Percentiles rank a stretch among this genome's conserved stretches.
These are phyloP conservation scores for Ophiocordyceps sinensis DNA, from an alignment of 2,329 filamentous ascomycete species.

Conservation along the genomic window DNA sequence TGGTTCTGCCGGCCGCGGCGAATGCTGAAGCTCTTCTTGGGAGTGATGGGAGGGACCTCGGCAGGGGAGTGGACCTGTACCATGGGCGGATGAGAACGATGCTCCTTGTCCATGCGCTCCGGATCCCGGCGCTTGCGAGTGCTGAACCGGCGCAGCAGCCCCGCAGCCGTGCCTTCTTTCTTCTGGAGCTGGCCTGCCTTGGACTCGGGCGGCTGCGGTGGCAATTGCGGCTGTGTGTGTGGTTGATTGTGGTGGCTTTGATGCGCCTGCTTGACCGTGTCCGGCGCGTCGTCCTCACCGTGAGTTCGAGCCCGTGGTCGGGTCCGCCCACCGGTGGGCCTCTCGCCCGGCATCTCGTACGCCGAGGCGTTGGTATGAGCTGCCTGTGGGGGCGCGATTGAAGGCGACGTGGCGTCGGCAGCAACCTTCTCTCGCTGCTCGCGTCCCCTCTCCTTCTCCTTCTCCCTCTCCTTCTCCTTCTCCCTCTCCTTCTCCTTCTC, in stretches of 20 bases:
- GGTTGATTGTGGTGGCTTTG: not conserved
- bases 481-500: constrained; percentile 17
- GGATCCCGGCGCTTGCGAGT: constrained; percentile 64
- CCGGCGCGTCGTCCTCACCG: constrained; percentile 79
- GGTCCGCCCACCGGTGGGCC: constrained; percentile 67
- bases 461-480: constrained; percentile 11
- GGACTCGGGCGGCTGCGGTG: constrained; percentile 31
- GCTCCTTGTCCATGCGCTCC: constrained; percentile 43
- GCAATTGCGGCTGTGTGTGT: not conserved
- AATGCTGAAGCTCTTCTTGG: constrained; percentile 83
- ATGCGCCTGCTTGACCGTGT: constrained; percentile 26
- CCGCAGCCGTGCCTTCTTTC: constrained; percentile 78
- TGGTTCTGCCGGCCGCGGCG: constrained; percentile 40
- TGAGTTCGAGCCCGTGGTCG: constrained; percentile 82
- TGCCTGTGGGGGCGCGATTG: constrained; percentile 67
- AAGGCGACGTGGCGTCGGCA: constrained; percentile 40
- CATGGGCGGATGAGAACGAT: constrained; percentile 52
- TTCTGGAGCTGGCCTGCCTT: constrained; percentile 48
- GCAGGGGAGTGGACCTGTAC: constrained; percentile 68
- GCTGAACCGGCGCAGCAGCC: constrained; percentile 78
- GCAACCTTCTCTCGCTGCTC: constrained; percentile 16
- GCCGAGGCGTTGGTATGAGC: constrained; percentile 76
- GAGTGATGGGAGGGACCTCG: constrained; percentile 43
- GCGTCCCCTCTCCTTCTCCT: constrained; percentile 13
- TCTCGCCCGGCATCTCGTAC: constrained; percentile 84